Base-by-base conservation (phyloP, 495 filamentous ascomycete species). In the Tetracladium marchalianum region DNA sequence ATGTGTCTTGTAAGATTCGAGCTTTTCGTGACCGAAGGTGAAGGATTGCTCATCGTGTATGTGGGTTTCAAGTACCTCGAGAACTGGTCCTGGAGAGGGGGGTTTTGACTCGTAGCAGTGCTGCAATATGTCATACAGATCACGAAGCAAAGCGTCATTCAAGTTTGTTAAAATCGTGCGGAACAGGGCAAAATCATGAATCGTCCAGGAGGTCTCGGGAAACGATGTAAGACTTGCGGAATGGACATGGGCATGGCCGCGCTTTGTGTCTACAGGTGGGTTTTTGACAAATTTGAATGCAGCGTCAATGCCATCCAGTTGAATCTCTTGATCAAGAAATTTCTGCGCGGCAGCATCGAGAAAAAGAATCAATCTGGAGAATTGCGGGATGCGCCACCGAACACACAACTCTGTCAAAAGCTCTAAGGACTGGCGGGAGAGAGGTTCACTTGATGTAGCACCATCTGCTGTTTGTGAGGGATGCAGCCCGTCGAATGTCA, bases 301-400 rank as follows among this genome's bases (percentile, higher is more conserved):
- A 12, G 76, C 75, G 65, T 94, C 89, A 19, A 99, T 67, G 22
- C 82, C 87, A 50, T 85, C 78, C 31, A 90, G 74, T 17, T 76
- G 72, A 38, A 95, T 82, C 57, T 95, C 84, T 51, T 87, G 82
- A 53, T 95, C 82, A 43, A 90, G 71, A 57, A 87, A 97, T 58
- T 90, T 92, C 55, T 84, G 80, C 15, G 79, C 74, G 35, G 87
- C 75, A 34, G 88, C 87, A 65, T 99, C 93, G 34, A 96, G 66
- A 56, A 94, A 85, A 9, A 93, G 66, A 1, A 89, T 76, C 44
- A 90, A 68, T 39, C 87, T 73, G 31, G 88, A 87, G 59, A 84
- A 87, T 39, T 78, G 76, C 15, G 92, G 90, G 49, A 99, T 77
- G 18, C 93, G 81, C 93, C 93, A 99, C 49, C 90, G 80, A 52